These are phyloP conservation scores for Lentinula raphanica DNA, from an alignment of 768 basidiomycete species.

Conservation along the genomic window DNA sequence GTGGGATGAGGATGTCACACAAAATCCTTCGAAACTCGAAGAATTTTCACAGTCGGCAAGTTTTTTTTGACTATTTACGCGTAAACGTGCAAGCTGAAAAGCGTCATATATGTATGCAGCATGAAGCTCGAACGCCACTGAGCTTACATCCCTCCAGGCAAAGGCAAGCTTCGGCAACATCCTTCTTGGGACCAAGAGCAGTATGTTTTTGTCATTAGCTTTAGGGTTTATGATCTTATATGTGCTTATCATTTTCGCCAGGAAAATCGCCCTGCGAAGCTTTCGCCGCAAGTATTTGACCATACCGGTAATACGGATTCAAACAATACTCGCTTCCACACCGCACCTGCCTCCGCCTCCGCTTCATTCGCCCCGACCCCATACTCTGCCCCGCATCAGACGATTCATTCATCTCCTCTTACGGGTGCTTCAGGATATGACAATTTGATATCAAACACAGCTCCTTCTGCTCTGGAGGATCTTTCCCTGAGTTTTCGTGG, in stretches of 20 bases:
- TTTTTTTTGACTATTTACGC: constrained; percentile 9
- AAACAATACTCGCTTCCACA: constrained; percentile 33
- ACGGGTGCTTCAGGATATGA: constrained; percentile 13
- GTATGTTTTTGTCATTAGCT: constrained; percentile 24
- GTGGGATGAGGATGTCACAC: constrained; percentile 52
- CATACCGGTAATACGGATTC: constrained; percentile 36
- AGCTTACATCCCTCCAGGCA: constrained; percentile 42
- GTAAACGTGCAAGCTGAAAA: not conserved
- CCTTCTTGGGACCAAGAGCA: constrained; percentile 35
- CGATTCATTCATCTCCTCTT: not conserved
- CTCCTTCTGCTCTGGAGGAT: constrained; percentile 43
- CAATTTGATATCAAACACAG: constrained; percentile 17
- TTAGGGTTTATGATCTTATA: constrained; percentile 9
- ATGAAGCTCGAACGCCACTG: constrained; percentile 43
- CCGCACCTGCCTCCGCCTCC: constrained; percentile 43
- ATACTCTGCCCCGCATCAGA: constrained; percentile 2
- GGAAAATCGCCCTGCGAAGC: constrained; percentile 46
- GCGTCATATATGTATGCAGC: constrained; percentile 4
- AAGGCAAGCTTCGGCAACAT: constrained; percentile 36
- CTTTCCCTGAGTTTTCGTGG: constrained; percentile 55
- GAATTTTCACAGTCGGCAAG: constrained; percentile 46
- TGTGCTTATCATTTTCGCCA: constrained; percentile 19
- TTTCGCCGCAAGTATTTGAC: constrained; percentile 54
- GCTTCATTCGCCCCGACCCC: constrained; percentile 27
- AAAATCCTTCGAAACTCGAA: constrained; percentile 44